Conservation (phyloP, 352 stramenopile species). For the Globisporangium nagaii region DNA sequence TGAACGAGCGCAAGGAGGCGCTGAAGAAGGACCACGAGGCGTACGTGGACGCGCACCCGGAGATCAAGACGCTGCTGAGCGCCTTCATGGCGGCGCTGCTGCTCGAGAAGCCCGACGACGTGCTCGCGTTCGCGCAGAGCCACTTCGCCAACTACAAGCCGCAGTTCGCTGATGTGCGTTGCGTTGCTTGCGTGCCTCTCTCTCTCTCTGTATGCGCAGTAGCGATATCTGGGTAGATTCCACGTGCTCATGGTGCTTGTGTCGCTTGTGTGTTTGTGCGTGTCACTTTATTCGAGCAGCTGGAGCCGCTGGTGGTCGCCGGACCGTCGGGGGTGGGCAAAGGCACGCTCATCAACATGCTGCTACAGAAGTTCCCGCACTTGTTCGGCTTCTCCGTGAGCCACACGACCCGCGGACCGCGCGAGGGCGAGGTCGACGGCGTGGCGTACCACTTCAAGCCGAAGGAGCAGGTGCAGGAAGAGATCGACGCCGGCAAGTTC, state of each 20-base stretch:
- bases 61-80: slow-evolving; percentile 88
- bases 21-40: slow-evolving; percentile 81
- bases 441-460: slow-evolving; percentile 97
- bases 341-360: slow-evolving; percentile 93
- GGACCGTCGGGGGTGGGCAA: slow-evolving; percentile 92
- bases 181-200: background rate
- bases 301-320: slow-evolving; percentile 87
- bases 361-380: slow-evolving; percentile 80
- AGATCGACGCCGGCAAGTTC: slow-evolving; percentile 94
- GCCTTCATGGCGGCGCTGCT: slow-evolving; percentile 84
- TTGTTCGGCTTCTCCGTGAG: slow-evolving; percentile 96
- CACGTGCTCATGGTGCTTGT: too few species aligned
- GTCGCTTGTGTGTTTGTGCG: background rate
- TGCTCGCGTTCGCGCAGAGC: slow-evolving; percentile 68
- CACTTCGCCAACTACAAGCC: slow-evolving; percentile 80
- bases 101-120: slow-evolving; percentile 82
- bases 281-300: slow-evolving; percentile 15
- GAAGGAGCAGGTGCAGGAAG: slow-evolving; percentile 90
- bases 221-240: too few species aligned
- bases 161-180: slow-evolving; percentile 30
- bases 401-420: slow-evolving; percentile 94
- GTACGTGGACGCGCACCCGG: slow-evolving; percentile 80
- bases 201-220: background rate
- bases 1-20: slow-evolving; percentile 83
- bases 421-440: slow-evolving; percentile 92